Conservation (phyloP, 192 early-diverging fungal genomes). For the Coemansia sp. region DNA sequence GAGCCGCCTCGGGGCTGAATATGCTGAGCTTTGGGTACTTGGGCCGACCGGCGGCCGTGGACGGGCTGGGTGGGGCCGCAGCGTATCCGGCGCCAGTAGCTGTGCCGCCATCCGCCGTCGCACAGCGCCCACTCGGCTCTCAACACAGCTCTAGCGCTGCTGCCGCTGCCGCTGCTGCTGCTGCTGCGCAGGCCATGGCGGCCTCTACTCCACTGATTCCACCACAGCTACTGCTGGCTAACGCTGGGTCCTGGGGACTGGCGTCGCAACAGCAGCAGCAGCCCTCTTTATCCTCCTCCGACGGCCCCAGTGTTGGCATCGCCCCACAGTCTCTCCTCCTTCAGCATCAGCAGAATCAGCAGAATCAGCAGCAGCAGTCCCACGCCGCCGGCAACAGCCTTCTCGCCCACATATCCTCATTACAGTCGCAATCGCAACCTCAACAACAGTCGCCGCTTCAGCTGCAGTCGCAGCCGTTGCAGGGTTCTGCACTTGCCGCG, state of each 20-base stretch:
- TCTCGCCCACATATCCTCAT: background rate
- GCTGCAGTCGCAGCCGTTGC: background rate
- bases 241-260: background rate
- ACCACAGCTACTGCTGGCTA: background rate
- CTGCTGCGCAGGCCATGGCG: background rate
- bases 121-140: background rate
- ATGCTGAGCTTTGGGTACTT: conserved; percentile 42
- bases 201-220: background rate
- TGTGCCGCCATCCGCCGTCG: background rate
- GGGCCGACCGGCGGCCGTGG: conserved; percentile 14
- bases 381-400: background rate
- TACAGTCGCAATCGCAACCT: background rate
- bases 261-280: background rate
- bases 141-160: background rate
- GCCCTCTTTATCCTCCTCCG: background rate
- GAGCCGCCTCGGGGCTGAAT: conserved; percentile 12
- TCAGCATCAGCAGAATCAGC: conserved; percentile 7
- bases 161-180: no score
- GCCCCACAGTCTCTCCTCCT: background rate
- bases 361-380: conserved; percentile 9
- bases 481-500: background rate
- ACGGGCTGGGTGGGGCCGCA: background rate
- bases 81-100: background rate
- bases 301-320: background rate
- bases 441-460: no score